Conservation (phyloP, 192 early-diverging fungal genomes). For the Backusella luteola region DNA sequence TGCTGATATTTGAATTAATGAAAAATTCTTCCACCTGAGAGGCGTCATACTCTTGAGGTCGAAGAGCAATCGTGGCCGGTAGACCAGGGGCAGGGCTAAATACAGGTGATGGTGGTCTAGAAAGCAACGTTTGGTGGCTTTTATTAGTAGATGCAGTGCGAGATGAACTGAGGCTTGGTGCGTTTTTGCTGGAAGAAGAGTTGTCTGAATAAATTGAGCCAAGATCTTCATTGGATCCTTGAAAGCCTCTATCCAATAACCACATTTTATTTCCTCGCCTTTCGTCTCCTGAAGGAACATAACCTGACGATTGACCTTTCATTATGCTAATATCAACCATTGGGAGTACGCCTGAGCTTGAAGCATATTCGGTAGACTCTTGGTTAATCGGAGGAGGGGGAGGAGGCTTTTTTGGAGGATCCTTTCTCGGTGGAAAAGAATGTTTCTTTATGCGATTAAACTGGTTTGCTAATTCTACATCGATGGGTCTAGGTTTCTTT, state of each 20-base stretch:
- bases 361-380: background rate
- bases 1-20: background rate
- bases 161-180: conserved; percentile 29
- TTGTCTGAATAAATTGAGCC: conserved; percentile 15
- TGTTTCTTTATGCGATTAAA: background rate
- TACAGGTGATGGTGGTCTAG: conserved; percentile 31
- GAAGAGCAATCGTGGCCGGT: conserved; percentile 22
- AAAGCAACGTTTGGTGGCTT: conserved; percentile 15
- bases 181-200: conserved; percentile 12
- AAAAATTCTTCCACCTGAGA: conserved; percentile 27
- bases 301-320: background rate
- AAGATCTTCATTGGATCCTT: conserved; percentile 8
- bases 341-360: conserved; percentile 17
- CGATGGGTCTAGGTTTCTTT: conserved; percentile 13
- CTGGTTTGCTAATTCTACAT: conserved; percentile 25
- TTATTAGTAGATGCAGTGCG: conserved; percentile 14
- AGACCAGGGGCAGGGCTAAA: conserved; percentile 28
- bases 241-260: background rate
- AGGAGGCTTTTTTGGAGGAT: background rate
- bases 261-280: conserved; percentile 4
- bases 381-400: background rate
- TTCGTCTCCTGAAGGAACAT: conserved; percentile 7
- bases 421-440: background rate
- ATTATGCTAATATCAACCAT: conserved; percentile 1
- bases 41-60: conserved; percentile 7